phyloP scores from a whole-genome alignment of 139 green algal genomes.

The Tetraselmis chui region DNA sequence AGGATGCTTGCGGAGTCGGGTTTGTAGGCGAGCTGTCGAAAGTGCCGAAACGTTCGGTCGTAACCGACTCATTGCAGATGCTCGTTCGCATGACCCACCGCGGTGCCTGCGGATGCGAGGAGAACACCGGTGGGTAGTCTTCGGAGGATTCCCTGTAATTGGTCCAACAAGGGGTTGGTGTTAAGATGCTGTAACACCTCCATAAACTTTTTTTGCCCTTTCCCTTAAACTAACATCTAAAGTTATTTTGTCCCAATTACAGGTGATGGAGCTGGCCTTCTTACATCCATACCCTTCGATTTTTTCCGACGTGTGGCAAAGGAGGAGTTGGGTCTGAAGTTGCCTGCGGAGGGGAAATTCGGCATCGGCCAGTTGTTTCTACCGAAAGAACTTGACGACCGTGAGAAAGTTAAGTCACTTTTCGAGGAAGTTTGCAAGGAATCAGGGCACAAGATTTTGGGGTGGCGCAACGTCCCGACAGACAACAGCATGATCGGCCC shows the following conservation, averaged over 20 bases:
- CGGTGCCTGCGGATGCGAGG: conserved; percentile 89
- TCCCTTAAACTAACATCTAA: no score
- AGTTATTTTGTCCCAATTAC: conserved; percentile 6
- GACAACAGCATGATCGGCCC: conserved; percentile 74
- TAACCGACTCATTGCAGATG: conserved; percentile 87
- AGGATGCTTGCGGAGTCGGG: conserved; percentile 83
- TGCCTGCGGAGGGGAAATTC: conserved; percentile 74
- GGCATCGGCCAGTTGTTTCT: conserved; percentile 83
- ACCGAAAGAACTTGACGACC: conserved; percentile 55
- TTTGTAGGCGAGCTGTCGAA: conserved; percentile 87
- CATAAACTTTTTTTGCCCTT: no score
- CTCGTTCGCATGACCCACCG: conserved; percentile 79
- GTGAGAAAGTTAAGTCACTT: conserved; percentile 43
- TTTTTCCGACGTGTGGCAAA: conserved; percentile 66
- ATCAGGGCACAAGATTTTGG: conserved; percentile 63
- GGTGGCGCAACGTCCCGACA: conserved; percentile 81
- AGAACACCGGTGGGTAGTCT: conserved; percentile 76
- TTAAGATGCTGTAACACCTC: no score
- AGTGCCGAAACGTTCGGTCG: conserved; percentile 51
- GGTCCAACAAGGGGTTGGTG: no score
- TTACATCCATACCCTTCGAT: conserved; percentile 78
- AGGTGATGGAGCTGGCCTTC: conserved; percentile 90
- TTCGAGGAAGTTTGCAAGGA: conserved; percentile 49
- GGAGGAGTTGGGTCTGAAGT: conserved; percentile 52
- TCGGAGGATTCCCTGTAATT: no score